Conservation (phyloP, 306 rosid species). For the Begonia peltatifolia region DNA sequence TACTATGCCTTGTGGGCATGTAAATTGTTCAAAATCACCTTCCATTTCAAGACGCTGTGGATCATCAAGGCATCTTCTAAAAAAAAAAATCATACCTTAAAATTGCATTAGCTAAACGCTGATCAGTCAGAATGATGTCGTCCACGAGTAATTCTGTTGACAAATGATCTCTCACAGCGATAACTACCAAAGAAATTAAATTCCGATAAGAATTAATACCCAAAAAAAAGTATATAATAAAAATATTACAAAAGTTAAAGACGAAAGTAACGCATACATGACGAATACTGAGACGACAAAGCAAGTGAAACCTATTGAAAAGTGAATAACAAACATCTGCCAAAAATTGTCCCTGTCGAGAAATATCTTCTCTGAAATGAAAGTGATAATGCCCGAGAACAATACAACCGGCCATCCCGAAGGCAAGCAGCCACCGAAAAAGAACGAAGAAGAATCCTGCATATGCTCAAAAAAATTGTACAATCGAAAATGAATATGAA, state of each 20-base stretch:
- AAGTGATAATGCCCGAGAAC: conserved; percentile 51
- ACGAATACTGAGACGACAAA: conserved; percentile 49
- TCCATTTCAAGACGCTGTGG: too few relatives aligned
- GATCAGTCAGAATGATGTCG: conserved; percentile 58
- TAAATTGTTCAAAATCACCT: too few relatives aligned
- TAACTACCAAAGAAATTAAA: conserved; percentile 27
- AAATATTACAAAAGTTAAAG: too few relatives aligned
- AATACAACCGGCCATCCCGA: conserved; percentile 59
- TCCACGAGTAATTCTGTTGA: conserved; percentile 47
- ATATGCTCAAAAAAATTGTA: conserved; percentile 2
- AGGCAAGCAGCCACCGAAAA: conserved; percentile 69
- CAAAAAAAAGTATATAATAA: background rate
- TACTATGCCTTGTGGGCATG: too few relatives aligned
- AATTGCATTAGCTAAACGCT: background rate
- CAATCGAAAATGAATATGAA: background rate
- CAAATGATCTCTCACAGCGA: conserved; percentile 49
- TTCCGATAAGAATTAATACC: background rate
- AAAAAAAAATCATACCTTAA: background rate
- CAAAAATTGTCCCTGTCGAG: conserved; percentile 57
- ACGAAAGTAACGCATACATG: conserved; percentile 29
- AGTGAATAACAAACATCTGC: conserved; percentile 52
- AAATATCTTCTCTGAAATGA: conserved; percentile 64
- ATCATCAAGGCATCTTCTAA: too few relatives aligned
- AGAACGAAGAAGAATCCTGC: conserved; percentile 65
- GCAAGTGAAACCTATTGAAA: conserved; percentile 61